Evolutionary conservation across 164 flowering plant genomes (phyloP).

Genomic region (Stephania japonica): DNA sequence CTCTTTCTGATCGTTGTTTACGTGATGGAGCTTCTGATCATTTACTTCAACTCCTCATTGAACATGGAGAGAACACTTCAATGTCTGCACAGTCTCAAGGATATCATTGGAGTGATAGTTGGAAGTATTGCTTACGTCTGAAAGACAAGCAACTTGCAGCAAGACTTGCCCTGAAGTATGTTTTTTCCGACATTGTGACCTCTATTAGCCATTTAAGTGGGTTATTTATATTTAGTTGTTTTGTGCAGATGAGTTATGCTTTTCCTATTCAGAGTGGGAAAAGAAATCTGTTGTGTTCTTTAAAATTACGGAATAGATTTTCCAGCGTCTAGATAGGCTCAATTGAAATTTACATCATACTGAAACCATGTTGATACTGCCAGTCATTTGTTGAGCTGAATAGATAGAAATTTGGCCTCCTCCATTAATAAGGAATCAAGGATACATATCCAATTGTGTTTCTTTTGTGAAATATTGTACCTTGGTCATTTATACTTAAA

Average conservation of each 20-base stretch:
- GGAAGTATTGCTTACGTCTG: conserved; percentile 90
- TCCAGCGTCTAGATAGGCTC: neutral
- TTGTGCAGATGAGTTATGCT: neutral
- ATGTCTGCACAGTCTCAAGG: conserved; percentile 40
- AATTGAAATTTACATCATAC: neutral
- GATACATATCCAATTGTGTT: neutral
- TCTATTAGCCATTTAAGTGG: neutral
- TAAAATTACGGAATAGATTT: neutral
- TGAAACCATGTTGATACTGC: neutral
- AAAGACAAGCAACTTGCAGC: conserved; percentile 92
- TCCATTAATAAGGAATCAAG: neutral
- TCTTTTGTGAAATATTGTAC: neutral
- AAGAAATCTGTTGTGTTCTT: neutral
- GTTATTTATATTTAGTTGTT: neutral
- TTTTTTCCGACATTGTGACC: conserved; percentile 1
- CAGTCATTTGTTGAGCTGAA: neutral
- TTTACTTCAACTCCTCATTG: conserved; percentile 77
- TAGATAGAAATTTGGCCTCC: neutral
- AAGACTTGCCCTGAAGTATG: conserved; percentile 80
- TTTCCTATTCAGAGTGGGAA: neutral
- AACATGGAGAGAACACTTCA: conserved; percentile 49
- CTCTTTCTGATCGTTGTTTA: conserved; percentile 94
- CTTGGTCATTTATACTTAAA: neutral
- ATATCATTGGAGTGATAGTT: conserved; percentile 72
- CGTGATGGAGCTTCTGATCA: conserved; percentile 94